These are phyloP conservation scores for Plenodomus biglobosus DNA, from an alignment of 2,329 filamentous ascomycete species.

Conservation along the genomic window DNA sequence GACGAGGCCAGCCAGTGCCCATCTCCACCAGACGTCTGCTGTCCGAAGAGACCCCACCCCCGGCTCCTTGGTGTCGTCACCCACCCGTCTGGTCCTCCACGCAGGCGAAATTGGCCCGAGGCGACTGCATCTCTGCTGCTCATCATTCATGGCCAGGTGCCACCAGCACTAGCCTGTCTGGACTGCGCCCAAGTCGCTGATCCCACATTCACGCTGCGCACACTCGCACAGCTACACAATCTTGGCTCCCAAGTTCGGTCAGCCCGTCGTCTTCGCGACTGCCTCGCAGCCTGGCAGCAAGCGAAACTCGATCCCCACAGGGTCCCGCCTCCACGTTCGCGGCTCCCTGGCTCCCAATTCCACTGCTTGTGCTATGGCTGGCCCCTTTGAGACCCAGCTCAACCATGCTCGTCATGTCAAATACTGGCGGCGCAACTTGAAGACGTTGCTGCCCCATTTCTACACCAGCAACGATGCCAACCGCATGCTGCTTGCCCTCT, in stretches of 20 bases:
- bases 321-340: constrained; percentile 9
- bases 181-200: too few relatives aligned
- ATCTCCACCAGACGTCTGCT: not conserved
- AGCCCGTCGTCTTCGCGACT: not conserved
- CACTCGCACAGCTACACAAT: too few relatives aligned
- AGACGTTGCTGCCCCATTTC: constrained; percentile 73
- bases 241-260: too few relatives aligned
- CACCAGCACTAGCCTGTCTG: too few relatives aligned
- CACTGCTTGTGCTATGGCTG: not conserved
- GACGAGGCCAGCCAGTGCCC: too few relatives aligned
- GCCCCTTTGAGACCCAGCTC: constrained; percentile 25
- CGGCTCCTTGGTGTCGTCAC: not conserved
- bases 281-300: not conserved
- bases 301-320: constrained; percentile 6
- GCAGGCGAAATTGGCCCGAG: not conserved
- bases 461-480: constrained; percentile 91
- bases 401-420: constrained; percentile 65
- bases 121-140: not conserved
- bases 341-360: not conserved
- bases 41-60: not conserved
- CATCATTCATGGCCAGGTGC: too few relatives aligned
- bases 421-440: constrained; percentile 90
- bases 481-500: constrained; percentile 85
- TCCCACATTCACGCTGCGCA: too few relatives aligned
- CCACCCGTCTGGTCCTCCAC: not conserved